These are phyloP conservation scores for Fusarium acutatum DNA, from an alignment of 2,329 filamentous ascomycete genomes.

Conservation along the genomic window DNA sequence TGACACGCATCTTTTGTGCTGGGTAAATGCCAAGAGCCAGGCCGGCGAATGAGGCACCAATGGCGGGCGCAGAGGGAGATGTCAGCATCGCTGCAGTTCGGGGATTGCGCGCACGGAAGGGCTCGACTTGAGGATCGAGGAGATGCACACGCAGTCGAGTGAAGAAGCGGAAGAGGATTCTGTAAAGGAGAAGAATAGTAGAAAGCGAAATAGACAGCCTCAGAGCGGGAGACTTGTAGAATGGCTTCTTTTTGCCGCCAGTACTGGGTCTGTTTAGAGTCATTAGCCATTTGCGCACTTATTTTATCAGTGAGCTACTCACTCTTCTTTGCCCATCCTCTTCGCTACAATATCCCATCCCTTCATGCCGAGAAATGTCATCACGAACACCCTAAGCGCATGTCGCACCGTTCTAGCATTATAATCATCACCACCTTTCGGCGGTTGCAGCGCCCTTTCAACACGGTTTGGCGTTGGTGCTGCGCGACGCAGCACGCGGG, in stretches of 20 bases:
- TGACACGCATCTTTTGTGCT: slow-evolving; percentile 72
- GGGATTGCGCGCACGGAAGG: slow-evolving; percentile 86
- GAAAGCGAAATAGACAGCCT: slow-evolving; percentile 85
- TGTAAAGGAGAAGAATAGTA: slow-evolving; percentile 86
- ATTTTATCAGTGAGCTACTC: slow-evolving; percentile 38
- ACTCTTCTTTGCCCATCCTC: slow-evolving; percentile 58
- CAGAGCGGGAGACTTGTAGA: slow-evolving; percentile 73
- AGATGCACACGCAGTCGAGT: slow-evolving; percentile 80
- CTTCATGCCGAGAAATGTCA: slow-evolving; percentile 70
- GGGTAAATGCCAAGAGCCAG: slow-evolving; percentile 82
- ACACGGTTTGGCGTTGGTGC: slow-evolving; percentile 66
- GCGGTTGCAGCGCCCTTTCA: slow-evolving; percentile 49
- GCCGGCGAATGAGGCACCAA: slow-evolving; percentile 90
- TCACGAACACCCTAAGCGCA: slow-evolving; percentile 74
- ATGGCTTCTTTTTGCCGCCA: slow-evolving; percentile 58
- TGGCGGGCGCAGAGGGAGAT: slow-evolving; percentile 82
- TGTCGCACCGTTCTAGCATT: slow-evolving; percentile 76
- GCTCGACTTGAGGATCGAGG: slow-evolving; percentile 78
- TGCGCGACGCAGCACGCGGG: slow-evolving; percentile 63
- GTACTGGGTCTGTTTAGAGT: slow-evolving; percentile 30
- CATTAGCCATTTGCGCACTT: not conserved
- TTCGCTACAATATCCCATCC: slow-evolving; percentile 64
- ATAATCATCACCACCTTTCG: slow-evolving; percentile 65
- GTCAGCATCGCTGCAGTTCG: slow-evolving; percentile 78
- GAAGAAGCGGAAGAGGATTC: slow-evolving; percentile 90